Conservation (phyloP, 768 basidiomycete species). For the Psilocybe azurescens region DNA sequence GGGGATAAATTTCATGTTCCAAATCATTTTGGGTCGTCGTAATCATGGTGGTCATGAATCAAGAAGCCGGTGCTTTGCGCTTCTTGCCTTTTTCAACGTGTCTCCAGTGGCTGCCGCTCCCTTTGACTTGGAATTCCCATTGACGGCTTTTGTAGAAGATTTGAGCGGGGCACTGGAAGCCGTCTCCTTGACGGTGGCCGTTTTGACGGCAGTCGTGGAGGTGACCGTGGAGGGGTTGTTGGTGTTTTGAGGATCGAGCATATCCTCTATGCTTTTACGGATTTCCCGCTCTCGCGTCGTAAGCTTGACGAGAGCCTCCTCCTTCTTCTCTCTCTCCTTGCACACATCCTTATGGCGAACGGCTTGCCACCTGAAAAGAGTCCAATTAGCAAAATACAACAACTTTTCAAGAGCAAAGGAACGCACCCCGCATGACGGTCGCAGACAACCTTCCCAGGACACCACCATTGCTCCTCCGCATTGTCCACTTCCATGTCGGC, state of each 20-base stretch:
- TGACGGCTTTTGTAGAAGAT: slow-evolving; percentile 43
- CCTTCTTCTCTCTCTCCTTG: slow-evolving; percentile 79
- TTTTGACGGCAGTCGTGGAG: slow-evolving; percentile 14
- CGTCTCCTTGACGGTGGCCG: slow-evolving; percentile 29
- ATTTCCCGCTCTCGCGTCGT: slow-evolving; percentile 81
- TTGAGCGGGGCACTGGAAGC: slow-evolving; percentile 38
- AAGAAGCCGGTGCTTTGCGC: slow-evolving; percentile 47
- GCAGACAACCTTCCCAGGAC: slow-evolving; percentile 74
- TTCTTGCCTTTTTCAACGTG: slow-evolving; percentile 61
- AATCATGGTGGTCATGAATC: slow-evolving; percentile 23
- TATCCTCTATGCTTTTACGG: slow-evolving; percentile 78
- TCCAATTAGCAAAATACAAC: slow-evolving; percentile 12
- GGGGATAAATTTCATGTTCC: not conserved
- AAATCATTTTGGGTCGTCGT: no score
- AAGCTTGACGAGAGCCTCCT: slow-evolving; percentile 66
- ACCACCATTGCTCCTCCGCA: slow-evolving; percentile 75
- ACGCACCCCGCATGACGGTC: slow-evolving; percentile 79
- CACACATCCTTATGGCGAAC: slow-evolving; percentile 73
- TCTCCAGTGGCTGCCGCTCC: slow-evolving; percentile 43
- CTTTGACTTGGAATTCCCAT: slow-evolving; percentile 52
- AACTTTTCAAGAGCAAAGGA: slow-evolving; percentile 4
- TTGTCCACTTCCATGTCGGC: slow-evolving; percentile 45
- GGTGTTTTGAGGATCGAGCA: slow-evolving; percentile 54
- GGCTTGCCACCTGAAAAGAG: slow-evolving; percentile 70
- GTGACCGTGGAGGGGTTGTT: slow-evolving; percentile 10